Base-by-base conservation (phyloP, 208 protist genomes). In the Kentomonas sorsogonicus region DNA sequence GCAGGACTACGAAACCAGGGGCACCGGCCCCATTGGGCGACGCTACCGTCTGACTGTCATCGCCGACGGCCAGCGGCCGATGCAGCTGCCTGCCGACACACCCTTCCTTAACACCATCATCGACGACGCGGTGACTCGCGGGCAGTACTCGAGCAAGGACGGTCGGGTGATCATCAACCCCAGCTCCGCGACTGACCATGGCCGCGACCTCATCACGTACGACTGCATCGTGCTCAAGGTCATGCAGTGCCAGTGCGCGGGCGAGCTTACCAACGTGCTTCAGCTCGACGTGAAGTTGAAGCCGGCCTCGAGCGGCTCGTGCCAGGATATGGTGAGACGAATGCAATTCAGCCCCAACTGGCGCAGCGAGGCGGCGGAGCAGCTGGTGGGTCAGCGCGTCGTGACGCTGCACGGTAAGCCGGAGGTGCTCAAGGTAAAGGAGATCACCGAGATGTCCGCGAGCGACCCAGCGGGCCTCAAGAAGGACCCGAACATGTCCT, bases 351-450 rank as follows among this genome's bases (percentile, higher is more conserved):
- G 72, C 16, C 40, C 47, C 18, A 18, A 50, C 44, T 1, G 59
- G 16, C 36, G 41, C 23, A 30, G 54, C 44, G 26, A 22, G 16
- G 51, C 52, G 2, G 25, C 13, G 3, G 15, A 56, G 31, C 39
- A 41, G 53, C 38, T 43, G n/a, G n/a, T 16, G 10, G 52, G 47
- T 36, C 46, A 51, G 47, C 53, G 60, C 1, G 45, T 11, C 26
- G 52, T 41, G 20, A 53, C 6, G 30, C 48, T 65, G 36, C 41
- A 57, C 30, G 40, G 60, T 16, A 27, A 40, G 9, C 53, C 51
- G 25, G 64, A 72, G 50, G 63, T 77, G 33, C 56, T 77, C 29
- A 72, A 65, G 61, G 62, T 79, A 30, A 63, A 61, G 36, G 41
- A 39, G 20, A 55, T 74, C 30, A 41, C 33, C 43, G 45, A 53